These are phyloP conservation scores for Alnus rubra DNA, from an alignment of 306 rosid species.

Conservation along the genomic window DNA sequence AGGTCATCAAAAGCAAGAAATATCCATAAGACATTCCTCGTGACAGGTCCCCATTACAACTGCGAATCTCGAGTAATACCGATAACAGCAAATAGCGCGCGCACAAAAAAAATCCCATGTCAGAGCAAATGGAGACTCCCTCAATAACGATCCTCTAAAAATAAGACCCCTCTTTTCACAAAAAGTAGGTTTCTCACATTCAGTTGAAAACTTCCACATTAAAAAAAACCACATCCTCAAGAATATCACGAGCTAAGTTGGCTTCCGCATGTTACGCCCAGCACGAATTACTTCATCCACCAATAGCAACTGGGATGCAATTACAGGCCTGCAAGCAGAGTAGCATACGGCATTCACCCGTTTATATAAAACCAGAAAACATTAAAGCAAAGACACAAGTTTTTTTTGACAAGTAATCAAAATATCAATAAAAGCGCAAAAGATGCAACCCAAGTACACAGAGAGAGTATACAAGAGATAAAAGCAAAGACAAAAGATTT, in stretches of 20 bases:
- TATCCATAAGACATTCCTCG: background rate
- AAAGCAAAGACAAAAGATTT: background rate
- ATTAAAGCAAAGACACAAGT: background rate
- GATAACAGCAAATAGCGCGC: background rate
- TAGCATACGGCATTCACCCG: background rate
- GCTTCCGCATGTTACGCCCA: conserved; percentile 96
- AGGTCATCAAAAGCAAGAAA: background rate
- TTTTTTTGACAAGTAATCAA: no score
- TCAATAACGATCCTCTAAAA: conserved; percentile 5
- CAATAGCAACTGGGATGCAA: conserved; percentile 85
- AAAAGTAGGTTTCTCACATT: background rate
- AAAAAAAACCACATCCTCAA: background rate
- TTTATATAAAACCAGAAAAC: background rate
- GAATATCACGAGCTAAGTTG: conserved; percentile 40
- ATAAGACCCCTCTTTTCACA: conserved; percentile 7
- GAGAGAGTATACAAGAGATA: background rate
- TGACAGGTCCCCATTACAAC: background rate
- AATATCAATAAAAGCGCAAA: no score
- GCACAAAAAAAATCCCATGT: background rate
- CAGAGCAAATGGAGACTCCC: conserved; percentile 12
- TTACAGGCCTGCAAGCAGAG: conserved; percentile 75
- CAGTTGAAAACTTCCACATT: conserved; percentile 7
- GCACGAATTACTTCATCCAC: conserved; percentile 99
- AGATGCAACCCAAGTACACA: no score
- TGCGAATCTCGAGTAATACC: background rate